Conservation (phyloP, 2,329 filamentous ascomycete genomes). For the Didymella segeticola region DNA sequence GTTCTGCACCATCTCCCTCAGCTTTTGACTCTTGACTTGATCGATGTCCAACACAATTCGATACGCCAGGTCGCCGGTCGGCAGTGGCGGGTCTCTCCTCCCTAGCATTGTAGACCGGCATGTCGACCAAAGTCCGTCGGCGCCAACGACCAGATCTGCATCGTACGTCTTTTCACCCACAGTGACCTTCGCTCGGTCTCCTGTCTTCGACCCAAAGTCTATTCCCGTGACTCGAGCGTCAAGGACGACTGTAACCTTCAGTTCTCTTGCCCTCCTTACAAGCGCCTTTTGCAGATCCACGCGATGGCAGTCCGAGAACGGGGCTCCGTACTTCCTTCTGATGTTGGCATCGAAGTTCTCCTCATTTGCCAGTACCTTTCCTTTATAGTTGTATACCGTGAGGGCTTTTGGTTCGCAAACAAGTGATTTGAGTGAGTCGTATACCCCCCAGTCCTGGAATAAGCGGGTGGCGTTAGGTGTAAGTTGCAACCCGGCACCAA, state of each 20-base stretch:
- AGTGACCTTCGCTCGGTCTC: constrained; percentile 49
- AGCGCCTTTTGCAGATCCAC: constrained; percentile 66
- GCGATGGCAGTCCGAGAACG: constrained; percentile 67
- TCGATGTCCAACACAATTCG: constrained; percentile 63
- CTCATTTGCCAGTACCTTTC: constrained; percentile 57
- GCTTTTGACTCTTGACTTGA: constrained; percentile 58
- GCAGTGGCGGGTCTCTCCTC: constrained; percentile 33
- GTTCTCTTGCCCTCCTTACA: constrained; percentile 57
- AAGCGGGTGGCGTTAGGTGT: constrained; percentile 55
- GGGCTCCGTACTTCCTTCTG: constrained; percentile 61
- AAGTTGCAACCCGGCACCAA: constrained; percentile 47
- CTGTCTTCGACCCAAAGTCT: constrained; percentile 52
- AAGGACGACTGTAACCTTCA: constrained; percentile 61
- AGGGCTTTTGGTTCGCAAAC: constrained; percentile 56
- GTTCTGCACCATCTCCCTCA: constrained; percentile 61
- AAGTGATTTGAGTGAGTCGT: constrained; percentile 50
- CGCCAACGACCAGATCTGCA: constrained; percentile 66
- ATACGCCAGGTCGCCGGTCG: constrained; percentile 71
- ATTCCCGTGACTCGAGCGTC: constrained; percentile 57
- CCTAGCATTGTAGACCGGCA: constrained; percentile 53
- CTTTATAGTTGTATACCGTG: constrained; percentile 62
- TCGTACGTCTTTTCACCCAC: constrained; percentile 50
- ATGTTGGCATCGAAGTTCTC: constrained; percentile 62
- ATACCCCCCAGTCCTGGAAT: constrained; percentile 59
- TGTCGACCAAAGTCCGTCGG: constrained; percentile 69